phyloP scores from a whole-genome alignment of 768 basidiomycete species.

The Hericium erinaceus region DNA sequence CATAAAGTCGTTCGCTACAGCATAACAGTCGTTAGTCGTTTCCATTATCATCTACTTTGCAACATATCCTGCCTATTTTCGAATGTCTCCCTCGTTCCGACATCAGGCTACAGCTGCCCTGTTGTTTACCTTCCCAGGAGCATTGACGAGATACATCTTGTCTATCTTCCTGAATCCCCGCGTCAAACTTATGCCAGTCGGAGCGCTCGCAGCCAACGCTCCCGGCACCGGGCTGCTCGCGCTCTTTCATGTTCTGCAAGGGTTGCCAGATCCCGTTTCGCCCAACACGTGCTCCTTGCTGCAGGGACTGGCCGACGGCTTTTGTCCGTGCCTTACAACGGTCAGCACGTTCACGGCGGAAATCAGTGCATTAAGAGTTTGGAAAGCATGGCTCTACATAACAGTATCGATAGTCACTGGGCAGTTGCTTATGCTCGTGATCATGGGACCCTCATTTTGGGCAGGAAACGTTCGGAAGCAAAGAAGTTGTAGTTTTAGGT shows the following conservation, averaged over 20 bases:
- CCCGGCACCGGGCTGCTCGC: constrained; percentile 80
- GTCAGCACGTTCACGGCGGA: constrained; percentile 91
- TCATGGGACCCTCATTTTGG: constrained; percentile 63
- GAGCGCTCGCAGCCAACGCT: constrained; percentile 70
- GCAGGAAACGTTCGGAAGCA: constrained; percentile 35
- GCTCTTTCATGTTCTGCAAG: constrained; percentile 62
- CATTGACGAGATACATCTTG: constrained; percentile 74
- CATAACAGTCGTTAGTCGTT: constrained; percentile 38
- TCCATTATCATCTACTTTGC: constrained; percentile 65
- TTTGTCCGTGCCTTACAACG: constrained; percentile 91
- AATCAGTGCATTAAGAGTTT: constrained; percentile 42
- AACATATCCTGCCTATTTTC: constrained; percentile 70
- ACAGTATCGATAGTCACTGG: constrained; percentile 30
- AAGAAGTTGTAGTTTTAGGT: constrained; percentile 32
- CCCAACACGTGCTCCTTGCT: constrained; percentile 58
- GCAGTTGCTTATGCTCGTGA: constrained; percentile 61
- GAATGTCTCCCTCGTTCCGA: constrained; percentile 58
- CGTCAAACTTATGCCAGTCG: constrained; percentile 55
- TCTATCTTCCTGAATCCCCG: constrained; percentile 63
- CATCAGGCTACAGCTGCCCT: constrained; percentile 80
- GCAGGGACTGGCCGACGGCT: constrained; percentile 82
- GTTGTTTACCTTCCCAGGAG: constrained; percentile 83
- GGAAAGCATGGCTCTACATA: constrained; percentile 60
- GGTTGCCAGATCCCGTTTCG: constrained; percentile 34
- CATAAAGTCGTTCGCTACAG: constrained; percentile 36